A percentile compares a stretch with the other conserved stretches of the same genome.
These are phyloP conservation scores for Backusella morwellensis DNA, from an alignment of 192 early-diverging fungal species.

Conservation along the genomic window DNA sequence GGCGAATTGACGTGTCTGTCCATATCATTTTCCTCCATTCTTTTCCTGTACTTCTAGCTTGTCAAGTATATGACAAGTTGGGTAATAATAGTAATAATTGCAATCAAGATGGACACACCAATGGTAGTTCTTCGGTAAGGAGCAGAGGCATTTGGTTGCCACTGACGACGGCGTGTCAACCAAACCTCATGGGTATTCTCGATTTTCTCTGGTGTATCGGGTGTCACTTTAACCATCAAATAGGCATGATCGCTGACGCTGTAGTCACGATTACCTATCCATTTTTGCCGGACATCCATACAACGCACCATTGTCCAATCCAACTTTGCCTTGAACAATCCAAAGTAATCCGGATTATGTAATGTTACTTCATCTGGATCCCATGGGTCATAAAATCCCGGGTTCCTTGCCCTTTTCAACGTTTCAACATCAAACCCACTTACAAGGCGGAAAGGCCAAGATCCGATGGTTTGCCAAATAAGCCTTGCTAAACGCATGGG, in stretches of 20 bases:
- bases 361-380: constrained; percentile 60
- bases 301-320: constrained; percentile 71
- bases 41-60: not conserved
- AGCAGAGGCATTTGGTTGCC: constrained; percentile 7
- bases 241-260: constrained; percentile 70
- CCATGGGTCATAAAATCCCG: constrained; percentile 78
- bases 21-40: not conserved
- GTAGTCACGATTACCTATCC: constrained; percentile 66
- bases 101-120: not conserved
- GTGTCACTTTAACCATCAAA: constrained; percentile 52
- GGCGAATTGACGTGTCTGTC: not conserved
- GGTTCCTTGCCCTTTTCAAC: constrained; percentile 56
- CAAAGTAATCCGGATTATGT: constrained; percentile 56
- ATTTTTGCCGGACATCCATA: constrained; percentile 45
- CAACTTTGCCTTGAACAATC: constrained; percentile 67
- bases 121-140: constrained; percentile 8
- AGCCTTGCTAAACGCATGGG: not conserved
- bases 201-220: constrained; percentile 3
- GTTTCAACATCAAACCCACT: constrained; percentile 45
- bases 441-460: not conserved
- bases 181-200: not conserved
- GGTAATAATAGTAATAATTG: not conserved
- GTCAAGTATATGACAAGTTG: not conserved
- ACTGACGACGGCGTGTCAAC: not conserved
- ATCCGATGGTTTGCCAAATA: not conserved